These are phyloP conservation scores for Wickerhamomyces bisporus DNA, from an alignment of 805 yeast genomes.

Conservation along the genomic window DNA sequence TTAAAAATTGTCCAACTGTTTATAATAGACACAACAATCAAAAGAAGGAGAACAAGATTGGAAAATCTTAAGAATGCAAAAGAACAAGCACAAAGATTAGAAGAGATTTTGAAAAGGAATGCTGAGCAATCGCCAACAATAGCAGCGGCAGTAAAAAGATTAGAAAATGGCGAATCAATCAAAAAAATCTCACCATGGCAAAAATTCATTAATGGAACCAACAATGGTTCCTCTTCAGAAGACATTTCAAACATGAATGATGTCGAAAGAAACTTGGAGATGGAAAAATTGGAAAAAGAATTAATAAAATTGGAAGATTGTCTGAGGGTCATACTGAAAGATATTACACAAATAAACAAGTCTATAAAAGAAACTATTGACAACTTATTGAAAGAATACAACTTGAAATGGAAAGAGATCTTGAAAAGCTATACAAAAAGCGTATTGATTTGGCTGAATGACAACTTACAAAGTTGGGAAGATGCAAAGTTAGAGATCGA, in stretches of 20 bases:
- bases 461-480: conserved; percentile 35
- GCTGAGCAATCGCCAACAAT: conserved; percentile 32
- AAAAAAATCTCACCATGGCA: conserved; percentile 20
- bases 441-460: conserved; percentile 31
- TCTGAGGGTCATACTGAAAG: conserved; percentile 30
- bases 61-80: conserved; percentile 29
- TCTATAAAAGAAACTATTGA: conserved; percentile 28
- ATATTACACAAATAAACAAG: conserved; percentile 30
- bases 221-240: conserved; percentile 1
- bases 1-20: conserved; percentile 48
- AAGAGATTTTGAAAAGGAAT: conserved; percentile 30
- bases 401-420: conserved; percentile 25
- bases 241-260: conserved; percentile 26
- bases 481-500: conserved; percentile 27
- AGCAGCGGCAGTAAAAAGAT: conserved; percentile 25
- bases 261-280: conserved; percentile 32
- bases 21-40: conserved; percentile 35
- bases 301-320: conserved; percentile 35
- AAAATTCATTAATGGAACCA: conserved; percentile 18
- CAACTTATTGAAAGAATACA: conserved; percentile 23
- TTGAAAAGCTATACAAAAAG: conserved; percentile 28
- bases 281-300: conserved; percentile 30
- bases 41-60: conserved; percentile 28
- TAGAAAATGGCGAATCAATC: conserved; percentile 23
- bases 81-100: conserved; percentile 24